Base-by-base conservation (phyloP, 169 alveolate genomes). In the Sarcocystis neurona region DNA sequence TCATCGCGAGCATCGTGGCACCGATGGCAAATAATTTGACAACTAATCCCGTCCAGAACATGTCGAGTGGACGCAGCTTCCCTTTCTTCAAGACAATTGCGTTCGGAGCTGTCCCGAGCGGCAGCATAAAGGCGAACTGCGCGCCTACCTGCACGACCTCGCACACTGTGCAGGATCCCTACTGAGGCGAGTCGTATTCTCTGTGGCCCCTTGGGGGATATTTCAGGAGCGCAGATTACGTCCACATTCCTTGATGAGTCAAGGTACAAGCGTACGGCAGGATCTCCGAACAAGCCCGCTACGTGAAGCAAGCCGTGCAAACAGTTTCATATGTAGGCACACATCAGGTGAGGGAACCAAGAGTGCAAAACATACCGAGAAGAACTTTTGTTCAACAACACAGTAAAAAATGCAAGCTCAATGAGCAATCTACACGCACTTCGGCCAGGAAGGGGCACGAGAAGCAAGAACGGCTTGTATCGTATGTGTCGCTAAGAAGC, bases 61-160 rank as follows among this genome's bases (percentile, higher is more conserved):
- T 48, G 41, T 72, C 82, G 43, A 72, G 8, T 12, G 82, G 46
- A 72, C 32, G 82, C 12, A 72, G 3, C 58, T 53, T 48, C 41
- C 82, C 82, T 37, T 43, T 48, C 34, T 72, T 72, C 56, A 72
- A 39, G 41, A 72, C 32, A 4, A 72, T 72, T 4, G 82, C 82
- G 41, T 72, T 72, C 43, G 82, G 82, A 2, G 82, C 82, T 12
- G 82, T 72, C 10, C 58, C 82, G 6, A 72, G 34, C 6, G 82
- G 82, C 48, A 72, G 53, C 82, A 72, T 72, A 39, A 72, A 72
- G 58, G 82, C 53, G 82, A 72, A 37, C 82, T 72, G 82, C 20
- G 41, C 53, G 56, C 82, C 82, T 23, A 72, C 56, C 82, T 72
- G 82, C 20, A 37, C 1, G 12, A 63, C 43, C 75, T 4, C 27